Evolutionary conservation across 495 filamentous ascomycete species (phyloP).

Genomic region (Penicillium flavigenum): DNA sequence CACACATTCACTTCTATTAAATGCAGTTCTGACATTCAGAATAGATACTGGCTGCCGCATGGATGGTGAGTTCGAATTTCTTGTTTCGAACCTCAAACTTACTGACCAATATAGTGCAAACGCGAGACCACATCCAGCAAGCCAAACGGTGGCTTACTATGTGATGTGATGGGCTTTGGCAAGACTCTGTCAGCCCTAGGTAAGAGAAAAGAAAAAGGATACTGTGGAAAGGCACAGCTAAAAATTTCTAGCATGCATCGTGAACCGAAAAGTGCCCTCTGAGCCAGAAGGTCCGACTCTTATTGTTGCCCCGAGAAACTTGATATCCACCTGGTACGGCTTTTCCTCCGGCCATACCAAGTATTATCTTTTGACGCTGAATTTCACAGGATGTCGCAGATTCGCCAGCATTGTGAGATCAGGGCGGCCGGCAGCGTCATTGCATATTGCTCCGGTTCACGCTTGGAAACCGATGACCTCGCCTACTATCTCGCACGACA

Average conservation of each 20-base stretch:
- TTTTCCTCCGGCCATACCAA: background rate
- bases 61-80: background rate
- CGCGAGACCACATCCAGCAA: background rate
- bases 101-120: constrained; percentile 1
- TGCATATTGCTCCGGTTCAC: background rate
- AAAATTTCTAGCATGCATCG: background rate
- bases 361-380: background rate
- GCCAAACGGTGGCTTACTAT: background rate
- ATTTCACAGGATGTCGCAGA: background rate
- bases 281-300: background rate
- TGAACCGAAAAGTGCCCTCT: background rate
- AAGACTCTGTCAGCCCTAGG: background rate
- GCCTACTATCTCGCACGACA: background rate
- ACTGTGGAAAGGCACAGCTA: background rate
- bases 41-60: background rate
- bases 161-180: constrained; percentile 2
- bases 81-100: background rate
- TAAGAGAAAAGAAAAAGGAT: background rate
- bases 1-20: background rate
- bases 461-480: background rate
- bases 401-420: background rate
- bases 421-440: background rate
- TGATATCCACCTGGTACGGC: background rate
- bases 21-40: background rate
- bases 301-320: background rate